Evolutionary conservation across 2,329 filamentous ascomycete species (phyloP).

Genomic region (Colletotrichum limetticola): DNA sequence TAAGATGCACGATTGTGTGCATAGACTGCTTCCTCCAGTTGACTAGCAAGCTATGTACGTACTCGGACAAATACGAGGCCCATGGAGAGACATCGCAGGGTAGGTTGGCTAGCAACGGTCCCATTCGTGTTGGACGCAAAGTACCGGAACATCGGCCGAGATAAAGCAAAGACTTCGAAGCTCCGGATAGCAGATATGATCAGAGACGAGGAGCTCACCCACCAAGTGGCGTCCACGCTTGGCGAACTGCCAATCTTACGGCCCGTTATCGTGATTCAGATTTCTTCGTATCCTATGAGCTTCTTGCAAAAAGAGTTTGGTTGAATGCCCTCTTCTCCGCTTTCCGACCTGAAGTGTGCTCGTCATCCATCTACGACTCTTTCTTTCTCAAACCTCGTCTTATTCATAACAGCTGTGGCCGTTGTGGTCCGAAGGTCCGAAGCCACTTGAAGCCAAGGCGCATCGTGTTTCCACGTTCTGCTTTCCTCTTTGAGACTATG

Average conservation of each 20-base stretch:
- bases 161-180: conserved; percentile 22
- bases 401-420: neutral
- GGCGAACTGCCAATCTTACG: neutral
- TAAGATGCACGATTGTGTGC: neutral
- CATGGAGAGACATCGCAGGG: neutral
- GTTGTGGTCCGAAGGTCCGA: neutral
- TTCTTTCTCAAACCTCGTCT: neutral
- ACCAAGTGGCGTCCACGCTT: neutral
- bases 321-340: neutral
- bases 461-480: neutral
- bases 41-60: neutral
- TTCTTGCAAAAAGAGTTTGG: neutral
- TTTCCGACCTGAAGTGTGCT: conserved; percentile 5
- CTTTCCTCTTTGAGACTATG: conserved; percentile 11
- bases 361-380: conserved; percentile 17
- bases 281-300: conserved; percentile 1
- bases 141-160: conserved; percentile 6
- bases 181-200: neutral
- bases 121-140: neutral
- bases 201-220: neutral
- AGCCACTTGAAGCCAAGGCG: neutral
- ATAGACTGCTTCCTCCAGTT: neutral
- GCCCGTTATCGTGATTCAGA: conserved; percentile 14
- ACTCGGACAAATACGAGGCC: neutral
- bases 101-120: neutral